These are phyloP conservation scores for Boletellus deceptivus DNA, from an alignment of 1,284 basidiomycete species.

Conservation along the genomic window DNA sequence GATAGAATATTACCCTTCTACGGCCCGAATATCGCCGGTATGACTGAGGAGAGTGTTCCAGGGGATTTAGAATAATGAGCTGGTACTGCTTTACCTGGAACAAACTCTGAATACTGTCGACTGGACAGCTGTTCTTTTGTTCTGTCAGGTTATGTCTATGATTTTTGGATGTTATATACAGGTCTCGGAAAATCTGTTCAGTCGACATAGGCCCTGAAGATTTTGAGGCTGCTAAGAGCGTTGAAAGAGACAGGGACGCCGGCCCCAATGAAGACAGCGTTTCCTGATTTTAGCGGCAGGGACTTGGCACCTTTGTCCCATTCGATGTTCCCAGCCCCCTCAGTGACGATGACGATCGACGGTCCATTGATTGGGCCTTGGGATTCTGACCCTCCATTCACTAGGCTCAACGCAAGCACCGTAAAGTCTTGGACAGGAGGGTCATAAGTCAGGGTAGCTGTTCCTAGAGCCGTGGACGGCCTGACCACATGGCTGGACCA, in stretches of 20 bases:
- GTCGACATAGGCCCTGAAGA: conserved; percentile 69
- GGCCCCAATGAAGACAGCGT: conserved; percentile 86
- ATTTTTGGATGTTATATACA: neutral
- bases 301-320: conserved; percentile 42
- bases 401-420: conserved; percentile 68
- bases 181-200: conserved; percentile 5
- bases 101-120: too few relatives aligned
- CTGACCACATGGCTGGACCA: conserved; percentile 69
- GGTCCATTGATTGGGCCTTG: conserved; percentile 77
- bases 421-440: conserved; percentile 96
- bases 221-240: conserved; percentile 37
- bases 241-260: conserved; percentile 47
- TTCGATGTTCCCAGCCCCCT: conserved; percentile 59
- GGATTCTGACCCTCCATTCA: conserved; percentile 45
- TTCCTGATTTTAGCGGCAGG: conserved; percentile 61
- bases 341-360: conserved; percentile 77
- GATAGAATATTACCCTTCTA: conserved; percentile 66
- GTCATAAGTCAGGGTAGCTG: conserved; percentile 61
- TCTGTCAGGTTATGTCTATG: neutral
- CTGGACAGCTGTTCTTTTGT: too few relatives aligned
- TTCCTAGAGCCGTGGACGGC: conserved; percentile 49
- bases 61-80: conserved; percentile 22
- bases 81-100: too few relatives aligned
- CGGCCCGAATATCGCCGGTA: conserved; percentile 49
- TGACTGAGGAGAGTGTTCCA: conserved; percentile 59